Evolutionary conservation across 2,329 filamentous ascomycete genomes (phyloP).

Genomic region (Calycina herbarum): DNA sequence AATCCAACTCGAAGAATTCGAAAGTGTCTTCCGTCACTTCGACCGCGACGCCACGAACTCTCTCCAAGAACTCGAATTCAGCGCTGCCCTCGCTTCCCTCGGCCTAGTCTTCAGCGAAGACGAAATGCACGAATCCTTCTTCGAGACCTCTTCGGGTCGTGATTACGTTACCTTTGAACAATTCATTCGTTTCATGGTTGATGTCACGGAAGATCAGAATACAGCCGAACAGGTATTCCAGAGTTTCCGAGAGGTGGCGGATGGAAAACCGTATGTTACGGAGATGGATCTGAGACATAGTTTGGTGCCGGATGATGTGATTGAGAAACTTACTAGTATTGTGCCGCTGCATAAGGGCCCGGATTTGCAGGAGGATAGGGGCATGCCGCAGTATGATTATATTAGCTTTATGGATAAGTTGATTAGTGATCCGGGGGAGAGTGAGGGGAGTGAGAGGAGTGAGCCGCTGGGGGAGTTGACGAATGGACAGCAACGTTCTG

Average conservation of each 20-base stretch:
- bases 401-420: slow-evolving; percentile 94
- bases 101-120: slow-evolving; percentile 95
- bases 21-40: slow-evolving; percentile 97
- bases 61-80: slow-evolving; percentile 91
- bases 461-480: slow-evolving; percentile 28
- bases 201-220: slow-evolving; percentile 98
- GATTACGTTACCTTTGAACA: slow-evolving; percentile 94
- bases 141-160: slow-evolving; percentile 76
- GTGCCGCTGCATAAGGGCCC: slow-evolving; percentile 85
- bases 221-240: slow-evolving; percentile 98
- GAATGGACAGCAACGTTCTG: slow-evolving; percentile 26
- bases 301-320: slow-evolving; percentile 93
- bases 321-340: slow-evolving; percentile 83
- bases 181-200: slow-evolving; percentile 99
- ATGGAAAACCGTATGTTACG: slow-evolving; percentile 98
- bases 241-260: slow-evolving; percentile 94
- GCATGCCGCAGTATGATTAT: slow-evolving; percentile 90
- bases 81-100: slow-evolving; percentile 89
- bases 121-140: slow-evolving; percentile 96
- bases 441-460: slow-evolving; percentile 20
- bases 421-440: slow-evolving; percentile 45
- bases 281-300: slow-evolving; percentile 95
- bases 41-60: slow-evolving; percentile 91
- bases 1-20: slow-evolving; percentile 97
- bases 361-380: slow-evolving; percentile 81